Evolutionary conservation across 2,329 filamentous ascomycete genomes (phyloP).

Genomic region (Nemania sp.): DNA sequence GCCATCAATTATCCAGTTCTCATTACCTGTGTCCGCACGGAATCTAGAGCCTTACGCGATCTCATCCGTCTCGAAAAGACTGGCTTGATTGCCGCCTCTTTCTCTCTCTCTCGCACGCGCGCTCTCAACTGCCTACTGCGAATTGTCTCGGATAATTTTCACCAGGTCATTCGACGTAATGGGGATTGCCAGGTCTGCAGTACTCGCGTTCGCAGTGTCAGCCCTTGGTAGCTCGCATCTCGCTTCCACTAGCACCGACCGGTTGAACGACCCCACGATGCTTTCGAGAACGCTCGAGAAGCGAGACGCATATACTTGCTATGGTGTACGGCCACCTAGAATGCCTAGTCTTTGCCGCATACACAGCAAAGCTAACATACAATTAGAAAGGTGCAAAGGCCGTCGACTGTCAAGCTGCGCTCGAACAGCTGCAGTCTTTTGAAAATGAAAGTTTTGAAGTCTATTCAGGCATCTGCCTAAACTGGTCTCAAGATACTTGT

Average conservation of each 20-base stretch:
- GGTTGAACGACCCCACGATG: not conserved
- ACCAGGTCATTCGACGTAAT: not conserved
- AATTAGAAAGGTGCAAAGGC: constrained; percentile 26
- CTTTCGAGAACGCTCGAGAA: constrained; percentile 24
- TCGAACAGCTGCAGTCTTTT: constrained; percentile 28
- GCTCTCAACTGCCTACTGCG: not conserved
- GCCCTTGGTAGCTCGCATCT: not conserved
- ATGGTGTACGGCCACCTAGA: constrained; percentile 29
- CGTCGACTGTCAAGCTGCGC: constrained; percentile 32
- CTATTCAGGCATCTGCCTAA: constrained; percentile 33
- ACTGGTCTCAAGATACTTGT: constrained; percentile 34
- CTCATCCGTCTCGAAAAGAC: not conserved
- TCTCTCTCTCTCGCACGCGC: not conserved
- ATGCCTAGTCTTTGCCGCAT: not conserved
- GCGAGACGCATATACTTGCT: constrained; percentile 37
- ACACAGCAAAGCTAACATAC: not conserved
- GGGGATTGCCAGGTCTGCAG: not conserved
- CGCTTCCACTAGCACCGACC: not conserved
- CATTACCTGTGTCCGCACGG: no score
- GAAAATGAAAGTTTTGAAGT: constrained; percentile 30
- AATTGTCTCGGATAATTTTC: no score
- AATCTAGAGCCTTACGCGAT: not conserved
- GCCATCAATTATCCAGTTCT: no score
- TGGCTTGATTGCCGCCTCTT: not conserved
- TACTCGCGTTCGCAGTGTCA: not conserved